Evolutionary conservation across 2,329 filamentous ascomycete species (phyloP).

Genomic region (Verticillium albo-atrum): DNA sequence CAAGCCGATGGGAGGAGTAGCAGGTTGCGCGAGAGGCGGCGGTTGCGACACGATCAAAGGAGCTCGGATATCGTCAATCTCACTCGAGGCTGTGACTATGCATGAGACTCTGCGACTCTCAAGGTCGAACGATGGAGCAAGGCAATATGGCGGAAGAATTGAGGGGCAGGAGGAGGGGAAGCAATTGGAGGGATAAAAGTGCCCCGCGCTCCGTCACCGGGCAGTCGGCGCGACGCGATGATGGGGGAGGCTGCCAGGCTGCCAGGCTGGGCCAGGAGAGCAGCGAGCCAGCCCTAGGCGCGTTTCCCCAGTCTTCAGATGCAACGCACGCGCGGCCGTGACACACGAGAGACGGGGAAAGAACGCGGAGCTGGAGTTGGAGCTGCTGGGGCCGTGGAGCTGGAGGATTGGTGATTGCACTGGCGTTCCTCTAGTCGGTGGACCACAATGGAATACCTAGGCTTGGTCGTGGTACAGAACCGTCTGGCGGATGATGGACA

Average conservation of each 20-base stretch:
- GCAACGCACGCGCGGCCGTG: neutral
- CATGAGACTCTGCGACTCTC: neutral
- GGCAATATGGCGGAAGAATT: slow-evolving; percentile 27
- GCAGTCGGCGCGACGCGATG: neutral
- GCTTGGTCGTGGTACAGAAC: neutral
- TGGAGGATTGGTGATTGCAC: neutral
- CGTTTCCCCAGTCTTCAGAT: neutral
- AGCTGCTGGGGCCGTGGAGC: neutral
- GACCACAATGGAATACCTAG: neutral
- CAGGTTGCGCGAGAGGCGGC: neutral
- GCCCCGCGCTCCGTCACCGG: slow-evolving; percentile 8
- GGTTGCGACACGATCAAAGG: neutral
- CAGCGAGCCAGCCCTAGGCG: neutral
- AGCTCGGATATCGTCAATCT: neutral
- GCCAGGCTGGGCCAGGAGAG: too few species aligned
- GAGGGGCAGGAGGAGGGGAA: slow-evolving; percentile 24
- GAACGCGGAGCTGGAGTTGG: neutral
- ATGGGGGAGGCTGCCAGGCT: neutral
- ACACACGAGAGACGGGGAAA: neutral
- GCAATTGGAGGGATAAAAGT: slow-evolving; percentile 15
- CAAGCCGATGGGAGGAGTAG: neutral
- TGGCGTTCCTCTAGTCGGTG: neutral
- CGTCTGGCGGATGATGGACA: neutral
- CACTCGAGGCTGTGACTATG: neutral
- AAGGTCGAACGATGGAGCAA: neutral